Conservation (phyloP, 1,284 basidiomycete genomes). For the Tilletia caries region DNA sequence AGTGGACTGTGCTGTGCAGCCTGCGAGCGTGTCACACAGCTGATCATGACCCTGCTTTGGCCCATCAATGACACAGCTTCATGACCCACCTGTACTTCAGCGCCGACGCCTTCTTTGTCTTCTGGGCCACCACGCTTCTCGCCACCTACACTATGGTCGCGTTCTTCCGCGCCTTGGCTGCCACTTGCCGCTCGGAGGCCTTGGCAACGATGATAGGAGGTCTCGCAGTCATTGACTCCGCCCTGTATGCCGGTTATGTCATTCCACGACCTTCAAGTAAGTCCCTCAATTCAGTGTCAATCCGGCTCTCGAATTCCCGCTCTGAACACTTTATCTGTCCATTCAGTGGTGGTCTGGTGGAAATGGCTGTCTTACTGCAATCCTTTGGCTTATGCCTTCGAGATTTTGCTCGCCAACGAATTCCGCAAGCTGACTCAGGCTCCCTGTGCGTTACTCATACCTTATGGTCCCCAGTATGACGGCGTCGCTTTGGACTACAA, state of each 20-base stretch:
- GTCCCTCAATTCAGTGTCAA: neutral
- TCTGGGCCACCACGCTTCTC: conserved; percentile 27
- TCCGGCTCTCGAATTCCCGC: neutral
- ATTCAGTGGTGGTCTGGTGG: conserved; percentile 44
- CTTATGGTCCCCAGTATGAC: conserved; percentile 25
- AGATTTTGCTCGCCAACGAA: conserved; percentile 45
- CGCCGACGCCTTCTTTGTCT: conserved; percentile 43
- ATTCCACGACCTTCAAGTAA: conserved; percentile 34
- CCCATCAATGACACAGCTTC: conserved; percentile 27
- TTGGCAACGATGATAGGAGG: conserved; percentile 40
- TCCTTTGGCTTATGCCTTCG: conserved; percentile 41
- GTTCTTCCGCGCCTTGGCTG: conserved; percentile 40
- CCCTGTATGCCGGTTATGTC: conserved; percentile 41
- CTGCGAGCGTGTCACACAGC: neutral
- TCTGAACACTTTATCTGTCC: neutral
- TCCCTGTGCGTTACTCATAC: conserved; percentile 29
- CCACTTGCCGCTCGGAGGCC: conserved; percentile 26
- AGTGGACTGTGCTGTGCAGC: neutral
- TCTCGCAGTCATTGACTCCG: conserved; percentile 35
- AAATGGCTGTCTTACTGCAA: conserved; percentile 48
- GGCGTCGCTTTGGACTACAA: conserved; percentile 28
- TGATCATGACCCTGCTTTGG: no score
- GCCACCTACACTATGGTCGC: conserved; percentile 40
- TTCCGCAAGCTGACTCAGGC: conserved; percentile 31
- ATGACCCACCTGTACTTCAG: conserved; percentile 32